Conservation (phyloP, 2,329 filamentous ascomycete genomes). For the Colletotrichum sidae region DNA sequence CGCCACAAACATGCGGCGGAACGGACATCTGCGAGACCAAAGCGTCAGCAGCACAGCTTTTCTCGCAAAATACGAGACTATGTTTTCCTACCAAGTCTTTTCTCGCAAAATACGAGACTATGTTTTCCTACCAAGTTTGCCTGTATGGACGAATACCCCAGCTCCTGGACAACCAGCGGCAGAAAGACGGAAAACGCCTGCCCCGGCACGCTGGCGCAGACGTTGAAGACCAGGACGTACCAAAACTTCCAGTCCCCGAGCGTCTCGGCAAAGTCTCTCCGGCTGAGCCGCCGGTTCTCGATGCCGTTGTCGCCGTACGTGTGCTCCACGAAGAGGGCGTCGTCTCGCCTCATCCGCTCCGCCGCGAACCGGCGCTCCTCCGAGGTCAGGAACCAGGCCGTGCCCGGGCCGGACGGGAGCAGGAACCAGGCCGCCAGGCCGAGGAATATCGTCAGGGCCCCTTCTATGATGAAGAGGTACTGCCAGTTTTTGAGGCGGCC, state of each 20-base stretch:
- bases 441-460: conserved; percentile 50
- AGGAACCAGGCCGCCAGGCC: conserved; percentile 52
- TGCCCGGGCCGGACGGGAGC: conserved; percentile 50
- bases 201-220: conserved; percentile 46
- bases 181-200: conserved; percentile 49
- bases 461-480: conserved; percentile 59
- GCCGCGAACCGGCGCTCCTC: conserved; percentile 51
- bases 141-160: conserved; percentile 42
- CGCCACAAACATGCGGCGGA: conserved; percentile 48
- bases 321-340: conserved; percentile 46
- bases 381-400: conserved; percentile 51
- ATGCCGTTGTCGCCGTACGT: conserved; percentile 38
- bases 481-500: conserved; percentile 52
- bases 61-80: background rate
- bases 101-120: background rate
- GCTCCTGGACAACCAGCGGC: conserved; percentile 47
- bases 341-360: conserved; percentile 49
- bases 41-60: background rate
- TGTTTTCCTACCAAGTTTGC: conserved; percentile 42
- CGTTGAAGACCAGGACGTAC: conserved; percentile 47
- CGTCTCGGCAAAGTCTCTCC: conserved; percentile 47
- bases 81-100: conserved; percentile 39
- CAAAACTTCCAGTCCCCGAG: conserved; percentile 51
- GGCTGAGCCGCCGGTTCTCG: conserved; percentile 41
- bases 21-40: conserved; percentile 43